Conservation (phyloP, 805 yeast genomes). For the Hyphopichia homilentoma region DNA sequence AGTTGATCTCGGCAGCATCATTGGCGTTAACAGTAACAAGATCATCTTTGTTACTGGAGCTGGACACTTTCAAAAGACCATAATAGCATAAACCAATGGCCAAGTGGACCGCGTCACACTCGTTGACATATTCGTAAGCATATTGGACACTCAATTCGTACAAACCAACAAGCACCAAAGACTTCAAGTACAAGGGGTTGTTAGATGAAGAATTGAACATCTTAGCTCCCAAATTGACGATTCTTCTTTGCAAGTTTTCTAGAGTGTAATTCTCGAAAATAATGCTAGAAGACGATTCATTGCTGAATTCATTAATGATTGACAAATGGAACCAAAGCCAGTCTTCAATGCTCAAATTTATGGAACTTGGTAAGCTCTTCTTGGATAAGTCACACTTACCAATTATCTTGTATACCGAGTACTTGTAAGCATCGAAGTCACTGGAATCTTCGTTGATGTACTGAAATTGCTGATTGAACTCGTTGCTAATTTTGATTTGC, state of each 20-base stretch:
- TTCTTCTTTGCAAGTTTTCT: slow-evolving; percentile 66
- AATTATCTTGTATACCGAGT: slow-evolving; percentile 83
- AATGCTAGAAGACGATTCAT: slow-evolving; percentile 43
- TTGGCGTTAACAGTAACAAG: slow-evolving; percentile 29
- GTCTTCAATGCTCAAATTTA: slow-evolving; percentile 81
- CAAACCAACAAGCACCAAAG: slow-evolving; percentile 70
- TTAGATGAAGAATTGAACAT: slow-evolving; percentile 63
- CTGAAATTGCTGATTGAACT: slow-evolving; percentile 81
- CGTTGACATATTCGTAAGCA: slow-evolving; percentile 54
- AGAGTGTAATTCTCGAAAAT: slow-evolving; percentile 70
- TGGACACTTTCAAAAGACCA: slow-evolving; percentile 57
- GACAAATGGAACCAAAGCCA: slow-evolving; percentile 95
- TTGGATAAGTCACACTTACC: slow-evolving; percentile 83
- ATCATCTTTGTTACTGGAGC: slow-evolving; percentile 27
- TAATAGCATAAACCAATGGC: slow-evolving; percentile 77
- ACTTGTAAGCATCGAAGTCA: slow-evolving; percentile 78
- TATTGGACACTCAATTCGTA: slow-evolving; percentile 77
- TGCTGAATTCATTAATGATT: slow-evolving; percentile 66
- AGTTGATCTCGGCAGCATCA: slow-evolving; percentile 37
- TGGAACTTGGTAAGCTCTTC: slow-evolving; percentile 61
- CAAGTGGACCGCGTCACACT: slow-evolving; percentile 85
- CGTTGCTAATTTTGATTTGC: slow-evolving; percentile 66
- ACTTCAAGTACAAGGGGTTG: slow-evolving; percentile 71
- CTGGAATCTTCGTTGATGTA: slow-evolving; percentile 47
- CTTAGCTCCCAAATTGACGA: slow-evolving; percentile 68